Conservation (phyloP, 2,329 filamentous ascomycete genomes). For the Colletotrichum eleusines region DNA sequence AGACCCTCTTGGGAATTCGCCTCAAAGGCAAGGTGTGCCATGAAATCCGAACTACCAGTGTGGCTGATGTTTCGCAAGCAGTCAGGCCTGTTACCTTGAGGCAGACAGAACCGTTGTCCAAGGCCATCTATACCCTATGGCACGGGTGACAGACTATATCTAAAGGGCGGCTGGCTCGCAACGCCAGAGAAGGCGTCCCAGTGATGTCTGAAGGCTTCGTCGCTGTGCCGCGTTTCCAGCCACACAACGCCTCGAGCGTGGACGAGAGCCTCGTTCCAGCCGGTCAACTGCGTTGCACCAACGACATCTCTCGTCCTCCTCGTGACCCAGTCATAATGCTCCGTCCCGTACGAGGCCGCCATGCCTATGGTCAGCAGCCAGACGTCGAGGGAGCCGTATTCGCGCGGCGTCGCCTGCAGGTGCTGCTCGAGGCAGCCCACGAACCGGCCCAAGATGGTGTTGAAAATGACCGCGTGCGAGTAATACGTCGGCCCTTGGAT, state of each 20-base stretch:
- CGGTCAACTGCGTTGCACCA: neutral
- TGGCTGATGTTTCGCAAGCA: neutral
- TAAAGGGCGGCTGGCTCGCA: neutral
- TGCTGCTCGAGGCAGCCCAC: slow-evolving; percentile 47
- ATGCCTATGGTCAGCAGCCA: slow-evolving; percentile 60
- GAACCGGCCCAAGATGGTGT: slow-evolving; percentile 51
- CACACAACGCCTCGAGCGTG: slow-evolving; percentile 48
- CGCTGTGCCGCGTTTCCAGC: slow-evolving; percentile 45
- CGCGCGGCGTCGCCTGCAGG: slow-evolving; percentile 40
- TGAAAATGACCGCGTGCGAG: slow-evolving; percentile 59
- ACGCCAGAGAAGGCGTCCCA: slow-evolving; percentile 45
- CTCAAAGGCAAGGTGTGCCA: neutral
- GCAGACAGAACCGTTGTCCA: neutral
- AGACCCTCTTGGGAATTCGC: neutral
- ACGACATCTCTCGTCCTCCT: slow-evolving; percentile 42
- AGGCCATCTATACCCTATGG: neutral
- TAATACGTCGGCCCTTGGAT: slow-evolving; percentile 69
- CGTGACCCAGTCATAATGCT: slow-evolving; percentile 48
- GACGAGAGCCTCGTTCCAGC: slow-evolving; percentile 34
- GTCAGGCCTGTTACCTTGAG: neutral
- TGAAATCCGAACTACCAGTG: neutral
- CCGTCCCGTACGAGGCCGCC: slow-evolving; percentile 49
- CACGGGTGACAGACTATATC: neutral
- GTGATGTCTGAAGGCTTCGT: slow-evolving; percentile 45
- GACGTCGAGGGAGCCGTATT: slow-evolving; percentile 48